Evolutionary conservation across 2,329 filamentous ascomycete species (phyloP).

Genomic region (Claviceps cyperi): DNA sequence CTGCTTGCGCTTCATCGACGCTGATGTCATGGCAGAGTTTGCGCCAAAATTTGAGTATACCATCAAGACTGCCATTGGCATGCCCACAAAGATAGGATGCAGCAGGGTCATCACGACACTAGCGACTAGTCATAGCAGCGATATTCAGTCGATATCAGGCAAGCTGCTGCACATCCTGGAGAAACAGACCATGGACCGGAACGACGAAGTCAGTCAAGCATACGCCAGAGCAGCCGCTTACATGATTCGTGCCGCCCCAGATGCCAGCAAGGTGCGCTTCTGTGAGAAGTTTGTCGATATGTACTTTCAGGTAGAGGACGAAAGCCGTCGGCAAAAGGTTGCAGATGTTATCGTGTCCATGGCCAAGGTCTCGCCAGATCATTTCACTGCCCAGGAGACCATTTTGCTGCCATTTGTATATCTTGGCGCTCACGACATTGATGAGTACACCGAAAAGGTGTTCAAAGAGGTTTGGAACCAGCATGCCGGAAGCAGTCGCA

Average conservation of each 20-base stretch:
- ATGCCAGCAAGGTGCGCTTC: constrained; percentile 35
- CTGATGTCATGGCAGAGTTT: constrained; percentile 59
- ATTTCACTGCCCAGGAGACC: constrained; percentile 64
- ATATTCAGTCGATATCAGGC: constrained; percentile 63
- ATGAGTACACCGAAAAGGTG: constrained; percentile 64
- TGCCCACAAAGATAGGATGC: constrained; percentile 89
- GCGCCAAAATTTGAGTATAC: constrained; percentile 59
- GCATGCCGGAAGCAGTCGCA: constrained; percentile 72
- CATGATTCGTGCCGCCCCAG: constrained; percentile 47
- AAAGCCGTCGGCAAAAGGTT: constrained; percentile 56
- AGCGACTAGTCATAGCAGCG: constrained; percentile 60
- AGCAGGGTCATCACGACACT: constrained; percentile 73
- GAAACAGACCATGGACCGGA: constrained; percentile 75
- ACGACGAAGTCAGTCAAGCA: constrained; percentile 81
- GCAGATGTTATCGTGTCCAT: constrained; percentile 74
- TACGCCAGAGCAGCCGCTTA: constrained; percentile 84
- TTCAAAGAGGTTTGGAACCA: constrained; percentile 81
- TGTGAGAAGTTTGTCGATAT: constrained; percentile 44
- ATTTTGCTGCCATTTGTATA: constrained; percentile 77
- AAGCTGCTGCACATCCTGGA: constrained; percentile 64
- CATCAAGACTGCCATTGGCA: constrained; percentile 74
- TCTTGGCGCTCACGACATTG: constrained; percentile 70
- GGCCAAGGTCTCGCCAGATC: constrained; percentile 76
- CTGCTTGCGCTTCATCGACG: constrained; percentile 72
- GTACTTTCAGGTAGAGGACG: constrained; percentile 73